A percentile compares a stretch with the other conserved stretches of the same genome.
Conservation (phyloP, 768 basidiomycete species). For the Trametes coccinea region DNA sequence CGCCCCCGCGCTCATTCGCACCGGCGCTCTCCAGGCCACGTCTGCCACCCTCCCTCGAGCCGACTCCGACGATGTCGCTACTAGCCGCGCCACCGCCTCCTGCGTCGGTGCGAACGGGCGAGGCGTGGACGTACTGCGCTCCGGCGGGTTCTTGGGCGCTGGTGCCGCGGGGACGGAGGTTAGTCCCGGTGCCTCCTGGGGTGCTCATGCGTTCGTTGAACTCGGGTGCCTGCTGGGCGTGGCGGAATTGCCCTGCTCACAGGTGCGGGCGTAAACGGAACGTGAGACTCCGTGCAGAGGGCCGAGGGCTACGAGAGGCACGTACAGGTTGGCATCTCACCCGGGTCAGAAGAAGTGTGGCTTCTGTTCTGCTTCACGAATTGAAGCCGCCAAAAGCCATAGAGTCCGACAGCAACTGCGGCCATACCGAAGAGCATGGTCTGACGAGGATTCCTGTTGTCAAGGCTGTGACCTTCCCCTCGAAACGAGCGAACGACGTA, state of each 20-base stretch:
- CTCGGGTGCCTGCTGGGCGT: constrained; percentile 16
- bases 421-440: constrained; percentile 16
- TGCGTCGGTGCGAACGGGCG: neutral
- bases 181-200: constrained; percentile 1
- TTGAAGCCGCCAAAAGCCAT: constrained; percentile 14
- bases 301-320: neutral
- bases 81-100: neutral
- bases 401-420: constrained; percentile 8
- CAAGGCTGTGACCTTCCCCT: neutral
- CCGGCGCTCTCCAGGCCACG: neutral
- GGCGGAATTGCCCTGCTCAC: constrained; percentile 22
- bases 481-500: neutral
- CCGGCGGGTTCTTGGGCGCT: constrained; percentile 1
- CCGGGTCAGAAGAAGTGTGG: constrained; percentile 3
- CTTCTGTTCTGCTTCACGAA: constrained; percentile 15
- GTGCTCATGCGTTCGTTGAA: constrained; percentile 18
- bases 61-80: constrained; percentile 1
- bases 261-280: too few species aligned
- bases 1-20: neutral
- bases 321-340: constrained; percentile 21
- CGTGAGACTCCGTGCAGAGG: too few species aligned
- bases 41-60: neutral
- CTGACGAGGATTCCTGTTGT: neutral
- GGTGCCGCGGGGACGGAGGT: neutral
- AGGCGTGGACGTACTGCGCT: neutral